These are phyloP conservation scores for Penicillium sp. DNA, from an alignment of 2,329 filamentous ascomycete genomes.

Conservation along the genomic window DNA sequence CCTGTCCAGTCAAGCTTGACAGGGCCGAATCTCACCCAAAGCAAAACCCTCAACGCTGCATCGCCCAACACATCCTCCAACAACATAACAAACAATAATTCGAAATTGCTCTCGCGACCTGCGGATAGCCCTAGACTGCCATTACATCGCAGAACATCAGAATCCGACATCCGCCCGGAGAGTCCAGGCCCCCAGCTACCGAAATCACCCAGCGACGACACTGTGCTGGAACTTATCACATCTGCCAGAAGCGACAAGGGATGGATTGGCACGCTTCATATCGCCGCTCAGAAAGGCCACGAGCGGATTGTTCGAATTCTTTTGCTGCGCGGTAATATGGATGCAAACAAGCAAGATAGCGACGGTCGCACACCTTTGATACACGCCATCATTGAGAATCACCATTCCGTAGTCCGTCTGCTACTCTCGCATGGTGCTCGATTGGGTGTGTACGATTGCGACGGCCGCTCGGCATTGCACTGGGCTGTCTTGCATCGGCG, in stretches of 20 bases:
- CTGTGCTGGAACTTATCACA: not conserved
- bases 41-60: no score
- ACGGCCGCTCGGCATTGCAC: not conserved
- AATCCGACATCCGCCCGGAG: not conserved
- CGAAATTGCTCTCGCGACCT: not conserved
- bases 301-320: not conserved
- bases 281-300: not conserved
- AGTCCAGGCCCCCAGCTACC: not conserved
- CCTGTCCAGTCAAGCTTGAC: not conserved
- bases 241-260: not conserved
- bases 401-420: not conserved
- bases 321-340: not conserved
- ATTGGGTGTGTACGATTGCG: not conserved
- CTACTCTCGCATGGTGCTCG: not conserved
- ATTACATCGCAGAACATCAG: not conserved
- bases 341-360: not conserved
- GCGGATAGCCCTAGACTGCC: not conserved
- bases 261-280: not conserved
- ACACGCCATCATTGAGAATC: not conserved
- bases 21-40: not conserved
- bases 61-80: no score
- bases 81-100: not conserved
- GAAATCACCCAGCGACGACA: not conserved
- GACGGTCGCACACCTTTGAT: not conserved
- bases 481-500: not conserved